These are phyloP conservation scores for Skeletonema tropicum DNA, from an alignment of 108 stramenopile species.

Conservation along the genomic window DNA sequence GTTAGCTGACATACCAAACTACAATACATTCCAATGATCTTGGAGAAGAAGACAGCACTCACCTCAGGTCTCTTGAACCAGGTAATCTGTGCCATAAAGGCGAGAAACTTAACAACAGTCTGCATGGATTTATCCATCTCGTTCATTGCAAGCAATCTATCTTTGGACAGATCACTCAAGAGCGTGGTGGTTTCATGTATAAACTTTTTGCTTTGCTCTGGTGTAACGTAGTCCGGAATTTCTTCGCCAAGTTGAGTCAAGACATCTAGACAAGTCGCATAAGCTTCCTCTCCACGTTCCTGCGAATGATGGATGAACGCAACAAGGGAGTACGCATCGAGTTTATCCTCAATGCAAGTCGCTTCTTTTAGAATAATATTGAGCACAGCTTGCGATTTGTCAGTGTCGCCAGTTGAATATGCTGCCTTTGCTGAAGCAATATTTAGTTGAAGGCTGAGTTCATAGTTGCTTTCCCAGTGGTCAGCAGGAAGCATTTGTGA, in stretches of 20 bases:
- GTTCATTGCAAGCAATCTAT: not conserved
- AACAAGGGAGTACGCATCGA: conserved; percentile 34
- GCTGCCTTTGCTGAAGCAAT: conserved; percentile 6
- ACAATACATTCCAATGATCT: too few relatives aligned
- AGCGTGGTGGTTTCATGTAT: not conserved
- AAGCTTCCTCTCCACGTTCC: conserved; percentile 13
- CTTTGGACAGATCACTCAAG: not conserved
- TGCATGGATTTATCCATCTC: not conserved
- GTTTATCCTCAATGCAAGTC: conserved; percentile 24
- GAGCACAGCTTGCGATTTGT: conserved; percentile 13
- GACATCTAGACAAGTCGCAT: not conserved
- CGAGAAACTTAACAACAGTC: not conserved
- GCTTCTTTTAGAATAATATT: conserved; percentile 13
- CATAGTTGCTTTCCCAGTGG: conserved; percentile 6
- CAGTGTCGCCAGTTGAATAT: conserved; percentile 23
- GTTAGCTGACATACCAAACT: not conserved
- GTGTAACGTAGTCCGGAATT: not conserved
- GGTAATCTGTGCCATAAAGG: not conserved
- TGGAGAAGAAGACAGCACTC: not conserved
- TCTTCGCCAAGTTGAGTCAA: conserved; percentile 7
- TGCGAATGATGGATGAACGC: not conserved
- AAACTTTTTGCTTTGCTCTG: not conserved
- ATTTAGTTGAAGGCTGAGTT: conserved; percentile 3
- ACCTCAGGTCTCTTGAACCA: not conserved
- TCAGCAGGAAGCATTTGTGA: not conserved